Evolutionary conservation across 306 rosid species (phyloP), one percentile per base, ranked within the genome.

Genomic region (Ormosia emarginata): DNA sequence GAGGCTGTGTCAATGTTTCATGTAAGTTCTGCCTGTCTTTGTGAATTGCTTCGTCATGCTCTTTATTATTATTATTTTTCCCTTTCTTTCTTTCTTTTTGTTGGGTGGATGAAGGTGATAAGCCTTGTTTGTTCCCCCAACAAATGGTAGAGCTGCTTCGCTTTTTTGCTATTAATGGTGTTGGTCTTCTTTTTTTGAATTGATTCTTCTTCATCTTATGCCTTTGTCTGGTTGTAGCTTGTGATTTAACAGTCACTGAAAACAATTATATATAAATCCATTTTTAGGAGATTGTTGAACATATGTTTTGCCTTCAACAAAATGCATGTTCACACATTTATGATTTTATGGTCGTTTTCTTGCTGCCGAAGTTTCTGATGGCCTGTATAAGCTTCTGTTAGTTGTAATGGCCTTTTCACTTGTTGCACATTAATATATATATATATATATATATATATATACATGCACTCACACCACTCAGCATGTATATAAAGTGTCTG

Each of bases 1-100:
- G 90, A 92, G 83, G 99, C 95, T 53, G 86, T 92, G 53, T 87
- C 99, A 29, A 95, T 95, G 87, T 95, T 95, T 74, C 95, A 92
- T 78, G 99, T 93, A 84, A 85, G 89, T 85, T 72, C 74, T 13
- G 39, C 57, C 56, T 57, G 67, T 39, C 50, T 40, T 68, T 66
- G n/a, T 84, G 68, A 69, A 64, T 53, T 72, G 37, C 76, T 71
- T 68, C 53, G 73, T 57, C 32, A 58, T 83, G 24, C 1, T 24
- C 24, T 24, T 24, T 24, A 24, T 24, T 24, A 24, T 24, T 24
- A 24, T 0, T 24, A 24, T 24, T 24, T 24, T 24, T 24, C 24
- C 24, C 24, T 34, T 44, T 53, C 69, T 74, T 40, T 18, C 7
- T 29, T 65, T 49, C 53, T 49, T 47, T 39, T 29, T 55, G 30